Base-by-base conservation (phyloP, 768 basidiomycete species). In the Fomitopsis pulvina region DNA sequence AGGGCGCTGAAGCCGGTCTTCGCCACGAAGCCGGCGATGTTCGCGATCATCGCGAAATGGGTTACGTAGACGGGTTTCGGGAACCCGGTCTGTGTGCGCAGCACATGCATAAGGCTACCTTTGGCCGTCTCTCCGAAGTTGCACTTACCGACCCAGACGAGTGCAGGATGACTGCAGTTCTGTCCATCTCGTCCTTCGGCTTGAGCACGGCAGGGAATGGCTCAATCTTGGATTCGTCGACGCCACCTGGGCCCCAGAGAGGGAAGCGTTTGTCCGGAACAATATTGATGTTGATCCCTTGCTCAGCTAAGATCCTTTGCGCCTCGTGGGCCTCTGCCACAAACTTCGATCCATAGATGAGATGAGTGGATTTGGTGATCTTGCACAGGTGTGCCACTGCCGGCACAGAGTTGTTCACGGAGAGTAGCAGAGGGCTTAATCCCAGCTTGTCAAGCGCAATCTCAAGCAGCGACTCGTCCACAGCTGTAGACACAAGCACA, bases 321-420 rank as follows among this genome's bases (percentile, higher is more conserved):
- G 65, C 69, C 34, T 71, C 66, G 20, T 59, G 41, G 1, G 69
- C 72, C 40, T 65, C 63, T 22, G 60, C 41, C 25, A 52, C 57
- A 58, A 66, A 74, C 55, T 66, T 69, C 18, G 61, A 54, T 9
- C 70, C 67, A 50, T 68, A 72, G 49, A 77, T 68, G 27, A 78
- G 57, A 50, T 71, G 68, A 1, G 66, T 56, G 0, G 68, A 53
- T 10, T 68, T 61, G 14, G 71, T 73, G 16, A 64, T 51, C 24
- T 66, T 63, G 58, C 63, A 63, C 28, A 78, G 60, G 59, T 75
- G 71, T 0, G 71, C 72, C 25, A 76, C 61, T 8, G 75, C 76
- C 2, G 72, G 64, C 0, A 69, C 58, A 0, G 73, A 73, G 60
- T 76, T 77, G 63, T 75, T 76, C 48, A 70, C 66, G 7, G 71